Evolutionary conservation across 1,139 yeast genomes (phyloP).

Genomic region (Saccharomycopsis phalli): DNA sequence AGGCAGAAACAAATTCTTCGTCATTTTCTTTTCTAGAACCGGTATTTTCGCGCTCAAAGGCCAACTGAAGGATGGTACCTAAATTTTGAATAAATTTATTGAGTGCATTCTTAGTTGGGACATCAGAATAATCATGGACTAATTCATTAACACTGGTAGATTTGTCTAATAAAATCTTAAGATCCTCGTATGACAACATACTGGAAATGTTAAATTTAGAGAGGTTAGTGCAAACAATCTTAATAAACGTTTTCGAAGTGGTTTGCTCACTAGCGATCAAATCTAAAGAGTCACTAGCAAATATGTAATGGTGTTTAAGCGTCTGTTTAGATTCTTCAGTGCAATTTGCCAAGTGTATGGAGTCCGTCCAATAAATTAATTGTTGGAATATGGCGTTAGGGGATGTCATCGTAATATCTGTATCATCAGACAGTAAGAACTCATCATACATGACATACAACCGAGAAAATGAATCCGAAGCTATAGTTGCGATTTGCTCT

Average conservation of each 20-base stretch:
- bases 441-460: conserved; percentile 38
- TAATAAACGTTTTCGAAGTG: conserved; percentile 36
- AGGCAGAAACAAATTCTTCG: conserved; percentile 19
- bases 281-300: conserved; percentile 48
- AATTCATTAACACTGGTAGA: conserved; percentile 11
- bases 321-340: conserved; percentile 33
- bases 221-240: conserved; percentile 46
- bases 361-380: conserved; percentile 81
- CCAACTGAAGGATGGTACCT: conserved; percentile 23
- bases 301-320: conserved; percentile 48
- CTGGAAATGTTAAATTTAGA: conserved; percentile 38
- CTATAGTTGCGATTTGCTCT: conserved; percentile 50
- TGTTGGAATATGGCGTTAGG: conserved; percentile 67
- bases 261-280: conserved; percentile 40
- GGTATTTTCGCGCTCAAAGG: conserved; percentile 21
- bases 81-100: conserved; percentile 32
- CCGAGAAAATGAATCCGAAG: conserved; percentile 59
- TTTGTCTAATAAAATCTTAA: conserved; percentile 13
- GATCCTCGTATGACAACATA: conserved; percentile 9
- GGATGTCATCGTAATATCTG: conserved; percentile 28
- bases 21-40: conserved; percentile 25
- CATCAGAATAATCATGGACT: conserved; percentile 24
- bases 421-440: conserved; percentile 30
- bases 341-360: conserved; percentile 52
- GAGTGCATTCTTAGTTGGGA: conserved; percentile 37